phyloP scores from a whole-genome alignment of 768 basidiomycete genomes.

The Chalciporus chontae region DNA sequence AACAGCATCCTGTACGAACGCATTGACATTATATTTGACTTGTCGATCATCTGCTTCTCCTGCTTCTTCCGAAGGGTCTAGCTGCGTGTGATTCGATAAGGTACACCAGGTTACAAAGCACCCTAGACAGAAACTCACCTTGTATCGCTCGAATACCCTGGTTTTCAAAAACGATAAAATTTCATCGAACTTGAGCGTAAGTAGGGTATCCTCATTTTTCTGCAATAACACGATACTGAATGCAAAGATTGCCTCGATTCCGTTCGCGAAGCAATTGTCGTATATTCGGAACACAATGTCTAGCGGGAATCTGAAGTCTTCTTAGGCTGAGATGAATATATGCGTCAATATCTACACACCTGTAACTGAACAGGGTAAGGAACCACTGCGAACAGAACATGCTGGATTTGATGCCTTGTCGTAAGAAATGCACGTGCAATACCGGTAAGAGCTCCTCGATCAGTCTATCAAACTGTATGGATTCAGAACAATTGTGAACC shows the following conservation, averaged over 20 bases:
- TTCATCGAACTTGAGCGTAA: conserved; percentile 87
- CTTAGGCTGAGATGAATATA: neutral
- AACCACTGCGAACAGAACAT: conserved; percentile 99
- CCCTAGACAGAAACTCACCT: conserved; percentile 32
- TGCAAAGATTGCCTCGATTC: conserved; percentile 95
- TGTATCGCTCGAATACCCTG: conserved; percentile 80
- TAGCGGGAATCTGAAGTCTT: conserved; percentile 72
- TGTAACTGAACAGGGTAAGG: conserved; percentile 93
- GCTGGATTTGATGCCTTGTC: conserved; percentile 93
- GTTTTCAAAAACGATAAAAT: conserved; percentile 81
- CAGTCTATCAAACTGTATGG: conserved; percentile 80
- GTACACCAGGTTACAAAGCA: neutral
- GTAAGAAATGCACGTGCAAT: conserved; percentile 87
- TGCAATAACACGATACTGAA: conserved; percentile 86
- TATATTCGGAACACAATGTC: conserved; percentile 95
- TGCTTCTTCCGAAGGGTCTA: conserved; percentile 27
- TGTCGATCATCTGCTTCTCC: conserved; percentile 13
- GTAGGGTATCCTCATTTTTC: conserved; percentile 79
- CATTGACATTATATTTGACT: conserved; percentile 62
- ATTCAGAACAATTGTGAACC: conserved; percentile 15
- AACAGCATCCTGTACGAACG: conserved; percentile 86
- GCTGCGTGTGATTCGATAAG: conserved; percentile 13
- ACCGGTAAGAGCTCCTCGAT: conserved; percentile 92
- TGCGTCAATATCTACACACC: conserved; percentile 42
- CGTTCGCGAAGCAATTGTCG: conserved; percentile 93